Base-by-base conservation (phyloP, 2,329 filamentous ascomycete species). In the Cucurbitaria berberidis region DNA sequence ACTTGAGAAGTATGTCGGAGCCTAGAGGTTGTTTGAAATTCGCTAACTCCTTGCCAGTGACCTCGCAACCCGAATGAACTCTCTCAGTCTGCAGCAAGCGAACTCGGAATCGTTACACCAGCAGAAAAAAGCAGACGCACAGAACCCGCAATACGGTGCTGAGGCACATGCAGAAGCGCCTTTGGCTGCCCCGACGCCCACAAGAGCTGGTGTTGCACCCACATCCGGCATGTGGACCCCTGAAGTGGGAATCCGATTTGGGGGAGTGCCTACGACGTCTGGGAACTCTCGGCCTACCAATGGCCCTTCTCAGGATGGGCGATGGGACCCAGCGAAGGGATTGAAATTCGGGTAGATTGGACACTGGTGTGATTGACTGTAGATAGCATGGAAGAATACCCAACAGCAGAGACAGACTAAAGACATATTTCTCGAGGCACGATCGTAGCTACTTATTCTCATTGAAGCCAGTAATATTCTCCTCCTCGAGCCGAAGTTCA, bases 201-300 rank as follows among this genome's bases (percentile, higher is more conserved):
- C 75, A n/a, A 64, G 75, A 50, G 75, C 75, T 30, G 73, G 67
- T 38, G 60, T 66, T 19, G 68, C 60, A 15, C 72, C 66, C 3
- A 65, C 79, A 57, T 74, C 82, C 64, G 77, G 83, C 6, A 86
- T 90, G 72, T 96, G 92, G 92, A 87, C 85, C 49, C 90, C 91
- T 0, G 87, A 88, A 2, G 87, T 90, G 81, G 89, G 89, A 0
- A 95, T 96, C 65, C 87, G 86, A 51, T 96, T 96, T 73, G 85
- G 84, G 1, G 82, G 77, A 3, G 57, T 69, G 22, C 67, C 68
- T 24, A 68, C 69, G 26, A 52, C 68, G 22, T 66, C 66, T 46
- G 69, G 68, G 26, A 68, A 69, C 40, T 49, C 60, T 35, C 59
- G 72, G 41, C 71, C 72, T 36, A 48, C 62, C n/a, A 67, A 67